Percentiles rank a stretch among this genome's conserved stretches.
These are phyloP conservation scores for Fusarium sp. DNA, from an alignment of 2,329 filamentous ascomycete genomes.

Conservation along the genomic window DNA sequence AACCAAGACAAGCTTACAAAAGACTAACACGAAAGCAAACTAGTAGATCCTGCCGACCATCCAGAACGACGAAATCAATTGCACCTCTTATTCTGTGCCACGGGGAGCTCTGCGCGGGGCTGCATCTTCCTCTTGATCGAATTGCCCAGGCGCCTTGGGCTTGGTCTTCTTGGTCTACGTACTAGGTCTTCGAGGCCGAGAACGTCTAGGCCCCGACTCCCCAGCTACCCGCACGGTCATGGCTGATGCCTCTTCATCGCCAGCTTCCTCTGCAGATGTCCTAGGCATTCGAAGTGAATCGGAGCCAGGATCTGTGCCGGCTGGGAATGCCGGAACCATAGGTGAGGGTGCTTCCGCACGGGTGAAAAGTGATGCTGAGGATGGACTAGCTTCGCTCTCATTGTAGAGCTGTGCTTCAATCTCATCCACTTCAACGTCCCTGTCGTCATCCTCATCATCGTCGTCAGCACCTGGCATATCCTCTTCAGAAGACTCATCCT, in stretches of 20 bases:
- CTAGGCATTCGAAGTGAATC: too few relatives aligned
- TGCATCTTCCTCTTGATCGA: neutral
- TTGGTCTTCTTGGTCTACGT: constrained; percentile 14
- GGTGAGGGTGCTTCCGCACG: constrained; percentile 3
- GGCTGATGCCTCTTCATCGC: neutral
- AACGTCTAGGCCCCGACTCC: neutral
- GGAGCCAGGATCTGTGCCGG: neutral
- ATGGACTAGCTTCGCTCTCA: neutral
- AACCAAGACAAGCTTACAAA: neutral
- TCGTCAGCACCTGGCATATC: neutral
- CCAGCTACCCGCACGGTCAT: neutral
- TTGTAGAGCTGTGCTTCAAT: neutral
- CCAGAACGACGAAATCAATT: neutral
- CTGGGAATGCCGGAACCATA: constrained; percentile 1
- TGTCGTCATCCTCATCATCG: neutral
- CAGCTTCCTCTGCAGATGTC: neutral
- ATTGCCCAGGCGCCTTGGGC: neutral
- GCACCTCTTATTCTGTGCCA: neutral
- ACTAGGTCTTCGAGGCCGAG: neutral
- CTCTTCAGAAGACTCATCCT: neutral
- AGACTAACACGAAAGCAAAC: neutral
- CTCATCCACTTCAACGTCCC: constrained; percentile 14
- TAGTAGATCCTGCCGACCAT: neutral
- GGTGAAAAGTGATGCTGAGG: neutral
- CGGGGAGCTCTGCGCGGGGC: constrained; percentile 4